Evolutionary conservation across 1,284 basidiomycete genomes (phyloP).

Genomic region (Marasmius tenuissimus): DNA sequence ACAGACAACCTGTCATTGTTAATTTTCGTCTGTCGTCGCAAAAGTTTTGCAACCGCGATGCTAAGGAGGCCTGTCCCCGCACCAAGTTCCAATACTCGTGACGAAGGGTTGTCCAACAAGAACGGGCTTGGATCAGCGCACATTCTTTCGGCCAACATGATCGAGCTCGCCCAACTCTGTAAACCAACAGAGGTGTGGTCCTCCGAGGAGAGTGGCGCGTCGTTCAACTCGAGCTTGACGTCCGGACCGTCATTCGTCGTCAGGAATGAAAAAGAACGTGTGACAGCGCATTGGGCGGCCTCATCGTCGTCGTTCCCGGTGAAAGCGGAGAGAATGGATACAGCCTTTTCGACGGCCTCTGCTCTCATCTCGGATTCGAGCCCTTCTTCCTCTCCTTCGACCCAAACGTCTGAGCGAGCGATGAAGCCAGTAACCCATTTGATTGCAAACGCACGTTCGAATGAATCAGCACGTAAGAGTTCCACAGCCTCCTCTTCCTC

Average conservation of each 20-base stretch:
- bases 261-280: slow-evolving; percentile 55
- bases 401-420: slow-evolving; percentile 56
- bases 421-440: slow-evolving; percentile 64
- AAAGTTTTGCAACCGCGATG: slow-evolving; percentile 65
- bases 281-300: slow-evolving; percentile 41
- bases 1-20: slow-evolving; percentile 25
- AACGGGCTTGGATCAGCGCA: slow-evolving; percentile 55
- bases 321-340: slow-evolving; percentile 59
- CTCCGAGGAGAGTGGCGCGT: slow-evolving; percentile 65
- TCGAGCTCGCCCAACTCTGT: slow-evolving; percentile 87
- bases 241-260: neutral
- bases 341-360: slow-evolving; percentile 48
- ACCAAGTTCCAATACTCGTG: slow-evolving; percentile 77
- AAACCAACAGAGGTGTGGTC: slow-evolving; percentile 86
- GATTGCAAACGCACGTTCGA: slow-evolving; percentile 49
- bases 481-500: slow-evolving; percentile 19
- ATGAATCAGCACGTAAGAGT: slow-evolving; percentile 41
- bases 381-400: slow-evolving; percentile 30
- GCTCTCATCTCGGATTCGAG: slow-evolving; percentile 24
- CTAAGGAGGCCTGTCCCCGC: slow-evolving; percentile 87
- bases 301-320: slow-evolving; percentile 35
- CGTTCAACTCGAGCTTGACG: slow-evolving; percentile 67
- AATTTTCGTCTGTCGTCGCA: slow-evolving; percentile 23
- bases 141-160: slow-evolving; percentile 73
- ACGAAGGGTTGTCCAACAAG: slow-evolving; percentile 26